Percentiles rank a stretch among this genome's conserved stretches.
Evolutionary conservation across 2,329 filamentous ascomycete genomes (phyloP).

Genomic region (Exophiala alcalophila): DNA sequence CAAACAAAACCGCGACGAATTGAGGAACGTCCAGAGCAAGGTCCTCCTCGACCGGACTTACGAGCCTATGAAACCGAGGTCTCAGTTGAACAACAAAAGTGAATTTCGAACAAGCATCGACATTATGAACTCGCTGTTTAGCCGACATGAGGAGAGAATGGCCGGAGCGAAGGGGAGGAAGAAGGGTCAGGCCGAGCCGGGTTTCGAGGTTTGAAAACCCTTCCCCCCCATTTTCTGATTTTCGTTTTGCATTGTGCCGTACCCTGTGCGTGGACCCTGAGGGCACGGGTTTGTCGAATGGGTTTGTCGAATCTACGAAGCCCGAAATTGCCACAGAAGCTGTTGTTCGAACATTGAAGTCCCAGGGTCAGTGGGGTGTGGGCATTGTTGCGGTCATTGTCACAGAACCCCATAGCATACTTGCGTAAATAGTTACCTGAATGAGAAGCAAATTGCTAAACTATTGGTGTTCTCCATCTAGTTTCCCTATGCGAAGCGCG

Average conservation of each 20-base stretch:
- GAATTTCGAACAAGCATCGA: conserved; percentile 88
- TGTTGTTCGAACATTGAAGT: no score
- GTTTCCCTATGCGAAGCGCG: conserved; percentile 82
- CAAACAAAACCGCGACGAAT: conserved; percentile 78
- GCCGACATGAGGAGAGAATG: conserved; percentile 58
- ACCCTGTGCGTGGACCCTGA: conserved; percentile 13
- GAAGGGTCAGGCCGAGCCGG: conserved; percentile 55
- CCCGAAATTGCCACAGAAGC: conserved; percentile 10
- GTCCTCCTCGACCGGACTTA: conserved; percentile 51
- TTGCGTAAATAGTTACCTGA: conserved; percentile 42
- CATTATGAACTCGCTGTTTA: conserved; percentile 91
- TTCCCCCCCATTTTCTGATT: conserved; percentile 37
- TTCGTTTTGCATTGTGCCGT: conserved; percentile 16
- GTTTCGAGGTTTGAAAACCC: conserved; percentile 83
- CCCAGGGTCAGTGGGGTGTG: conserved; percentile 28
- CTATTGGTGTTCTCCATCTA: conserved; percentile 46
- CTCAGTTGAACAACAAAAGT: conserved; percentile 39
- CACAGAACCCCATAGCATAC: conserved; percentile 34
- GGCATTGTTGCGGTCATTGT: conserved; percentile 24
- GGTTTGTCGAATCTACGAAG: conserved; percentile 16
- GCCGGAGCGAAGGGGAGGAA: conserved; percentile 50
- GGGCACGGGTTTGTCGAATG: conserved; percentile 20
- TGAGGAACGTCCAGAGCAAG: conserved; percentile 63
- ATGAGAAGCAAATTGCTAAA: conserved; percentile 42
- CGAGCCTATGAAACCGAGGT: conserved; percentile 30